These are phyloP conservation scores for Lichtheimia ornata DNA, from an alignment of 371 early-diverging fungal genomes.

Conservation along the genomic window DNA sequence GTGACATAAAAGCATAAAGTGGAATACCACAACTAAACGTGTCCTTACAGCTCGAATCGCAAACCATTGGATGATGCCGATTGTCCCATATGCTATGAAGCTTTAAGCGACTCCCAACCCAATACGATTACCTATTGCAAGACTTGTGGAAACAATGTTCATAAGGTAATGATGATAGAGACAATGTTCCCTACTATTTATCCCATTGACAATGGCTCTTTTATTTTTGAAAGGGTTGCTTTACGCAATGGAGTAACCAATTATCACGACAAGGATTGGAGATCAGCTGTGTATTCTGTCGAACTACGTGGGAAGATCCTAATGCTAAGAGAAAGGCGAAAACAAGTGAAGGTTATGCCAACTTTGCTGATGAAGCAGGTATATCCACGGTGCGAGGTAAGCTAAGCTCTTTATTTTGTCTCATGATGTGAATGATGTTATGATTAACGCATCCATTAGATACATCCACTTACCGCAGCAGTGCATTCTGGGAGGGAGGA, in stretches of 20 bases:
- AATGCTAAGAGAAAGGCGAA: background rate
- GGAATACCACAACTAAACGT: background rate
- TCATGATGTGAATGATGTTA: too few species aligned
- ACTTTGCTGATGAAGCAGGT: slow-evolving; percentile 28
- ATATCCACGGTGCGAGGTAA: slow-evolving; percentile 25
- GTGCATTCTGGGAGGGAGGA: too few species aligned
- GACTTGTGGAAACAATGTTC: slow-evolving; percentile 41
- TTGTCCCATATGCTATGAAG: slow-evolving; percentile 46
- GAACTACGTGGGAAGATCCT: slow-evolving; percentile 24
- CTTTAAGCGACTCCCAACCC: slow-evolving; percentile 26
- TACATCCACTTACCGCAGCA: background rate
- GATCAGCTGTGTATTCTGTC: slow-evolving; percentile 43
- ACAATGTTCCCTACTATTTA: too few species aligned
- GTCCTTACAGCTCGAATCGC: slow-evolving; percentile 8
- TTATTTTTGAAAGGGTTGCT: slow-evolving; percentile 21
- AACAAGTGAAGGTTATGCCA: slow-evolving; percentile 18
- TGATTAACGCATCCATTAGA: background rate
- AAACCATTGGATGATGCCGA: slow-evolving; percentile 38
- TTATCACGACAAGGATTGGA: slow-evolving; percentile 7
- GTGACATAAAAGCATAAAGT: background rate
- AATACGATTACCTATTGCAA: slow-evolving; percentile 26
- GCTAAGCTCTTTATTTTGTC: background rate
- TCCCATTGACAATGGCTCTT: background rate
- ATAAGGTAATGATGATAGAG: slow-evolving; percentile 21
- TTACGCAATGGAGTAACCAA: slow-evolving; percentile 24